Evolutionary conservation across 179 eudicot genomes (phyloP).

Genomic region (Carnegiea gigantea): DNA sequence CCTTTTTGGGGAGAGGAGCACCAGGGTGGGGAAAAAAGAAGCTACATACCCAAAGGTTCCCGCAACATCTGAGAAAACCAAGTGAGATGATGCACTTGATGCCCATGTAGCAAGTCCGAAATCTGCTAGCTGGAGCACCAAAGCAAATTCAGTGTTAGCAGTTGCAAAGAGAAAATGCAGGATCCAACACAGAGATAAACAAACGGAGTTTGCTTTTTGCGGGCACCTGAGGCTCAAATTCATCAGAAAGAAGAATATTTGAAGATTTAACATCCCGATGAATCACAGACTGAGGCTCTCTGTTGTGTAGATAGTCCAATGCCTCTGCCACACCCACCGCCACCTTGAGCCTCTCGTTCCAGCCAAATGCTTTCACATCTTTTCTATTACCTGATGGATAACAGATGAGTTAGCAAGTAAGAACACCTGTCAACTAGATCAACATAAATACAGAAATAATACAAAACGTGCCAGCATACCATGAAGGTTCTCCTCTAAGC

Average conservation of each 20-base stretch:
- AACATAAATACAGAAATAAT: neutral
- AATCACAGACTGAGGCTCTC: slow-evolving; percentile 35
- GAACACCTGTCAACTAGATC: neutral
- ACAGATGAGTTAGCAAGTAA: neutral
- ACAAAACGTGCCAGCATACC: slow-evolving; percentile 23
- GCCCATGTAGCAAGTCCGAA: slow-evolving; percentile 52
- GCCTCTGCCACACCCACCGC: slow-evolving; percentile 53
- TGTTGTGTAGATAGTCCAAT: slow-evolving; percentile 39
- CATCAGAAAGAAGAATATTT: slow-evolving; percentile 44
- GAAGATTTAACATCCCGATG: slow-evolving; percentile 53
- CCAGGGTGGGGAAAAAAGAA: neutral
- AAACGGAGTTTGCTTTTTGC: neutral
- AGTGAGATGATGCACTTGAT: slow-evolving; percentile 33
- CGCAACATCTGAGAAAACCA: slow-evolving; percentile 40
- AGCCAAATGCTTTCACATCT: slow-evolving; percentile 33
- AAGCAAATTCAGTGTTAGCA: slow-evolving; percentile 3
- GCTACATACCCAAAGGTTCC: slow-evolving; percentile 50
- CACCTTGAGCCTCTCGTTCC: slow-evolving; percentile 45
- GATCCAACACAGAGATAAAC: neutral
- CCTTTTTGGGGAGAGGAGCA: neutral
- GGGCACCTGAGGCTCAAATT: slow-evolving; percentile 44
- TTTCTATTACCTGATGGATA: slow-evolving; percentile 26
- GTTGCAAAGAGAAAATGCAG: neutral
- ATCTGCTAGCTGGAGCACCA: slow-evolving; percentile 43
- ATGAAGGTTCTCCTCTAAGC: slow-evolving; percentile 54